phyloP scores from a whole-genome alignment of 2,329 filamentous ascomycete genomes.

The Colletotrichum salicis region DNA sequence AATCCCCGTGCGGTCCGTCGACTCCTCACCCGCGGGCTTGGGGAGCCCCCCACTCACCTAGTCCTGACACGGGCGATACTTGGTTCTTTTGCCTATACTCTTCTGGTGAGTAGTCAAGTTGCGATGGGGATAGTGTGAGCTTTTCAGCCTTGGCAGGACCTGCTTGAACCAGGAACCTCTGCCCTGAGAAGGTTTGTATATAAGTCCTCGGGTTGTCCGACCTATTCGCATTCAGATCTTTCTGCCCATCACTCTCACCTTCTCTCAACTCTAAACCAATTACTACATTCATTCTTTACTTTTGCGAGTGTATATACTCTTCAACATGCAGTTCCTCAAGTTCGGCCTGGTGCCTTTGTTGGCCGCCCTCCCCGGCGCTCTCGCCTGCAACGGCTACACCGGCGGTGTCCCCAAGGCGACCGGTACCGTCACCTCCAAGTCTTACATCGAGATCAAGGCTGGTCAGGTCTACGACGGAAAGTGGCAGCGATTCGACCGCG shows the following conservation, averaged over 20 bases:
- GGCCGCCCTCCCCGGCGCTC: slow-evolving; percentile 40
- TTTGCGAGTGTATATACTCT: not conserved
- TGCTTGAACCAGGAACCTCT: not conserved
- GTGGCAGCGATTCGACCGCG: slow-evolving; percentile 51
- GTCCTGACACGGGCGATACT: not conserved
- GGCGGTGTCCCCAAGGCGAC: slow-evolving; percentile 44
- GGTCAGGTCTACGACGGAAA: slow-evolving; percentile 47
- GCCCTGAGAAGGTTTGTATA: slow-evolving; percentile 11
- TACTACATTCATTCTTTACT: slow-evolving; percentile 14
- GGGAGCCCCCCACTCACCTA: not conserved
- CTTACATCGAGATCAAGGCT: slow-evolving; percentile 41
- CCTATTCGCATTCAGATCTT: not conserved
- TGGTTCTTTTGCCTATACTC: not conserved
- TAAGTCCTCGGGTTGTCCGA: slow-evolving; percentile 9
- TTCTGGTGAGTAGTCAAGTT: not conserved
- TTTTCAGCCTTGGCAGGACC: not conserved
- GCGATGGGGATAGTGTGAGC: not conserved
- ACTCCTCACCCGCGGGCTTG: not conserved
- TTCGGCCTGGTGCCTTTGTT: slow-evolving; percentile 40
- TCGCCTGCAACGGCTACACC: slow-evolving; percentile 45
- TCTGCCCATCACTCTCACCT: slow-evolving; percentile 9
- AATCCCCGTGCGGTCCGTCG: not conserved
- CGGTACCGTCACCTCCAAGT: slow-evolving; percentile 39
- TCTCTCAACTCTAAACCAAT: slow-evolving; percentile 23
- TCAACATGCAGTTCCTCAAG: slow-evolving; percentile 29